Conservation (phyloP, 2,329 filamentous ascomycete species). For the Xylariomycetidae sp. region DNA sequence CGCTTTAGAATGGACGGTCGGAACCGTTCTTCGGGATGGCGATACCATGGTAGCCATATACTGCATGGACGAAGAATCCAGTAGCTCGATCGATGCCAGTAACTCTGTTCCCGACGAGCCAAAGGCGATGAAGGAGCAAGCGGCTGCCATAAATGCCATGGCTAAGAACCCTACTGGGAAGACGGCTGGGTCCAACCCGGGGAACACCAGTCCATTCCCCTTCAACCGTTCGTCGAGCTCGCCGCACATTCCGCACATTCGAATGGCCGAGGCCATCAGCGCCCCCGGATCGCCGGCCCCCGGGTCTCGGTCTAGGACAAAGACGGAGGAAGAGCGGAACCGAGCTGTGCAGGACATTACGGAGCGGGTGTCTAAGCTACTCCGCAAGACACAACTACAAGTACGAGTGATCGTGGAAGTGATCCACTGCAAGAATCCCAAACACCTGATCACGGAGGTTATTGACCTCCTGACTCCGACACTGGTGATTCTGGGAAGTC, state of each 20-base stretch:
- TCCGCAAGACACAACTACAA: slow-evolving; percentile 87
- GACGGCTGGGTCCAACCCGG: slow-evolving; percentile 17
- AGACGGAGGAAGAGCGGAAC: slow-evolving; percentile 71
- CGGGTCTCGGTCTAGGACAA: slow-evolving; percentile 45
- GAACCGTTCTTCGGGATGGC: slow-evolving; percentile 86
- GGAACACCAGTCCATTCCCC: slow-evolving; percentile 20
- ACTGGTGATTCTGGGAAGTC: slow-evolving; percentile 84
- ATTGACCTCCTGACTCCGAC: slow-evolving; percentile 91
- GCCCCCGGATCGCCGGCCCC: slow-evolving; percentile 41
- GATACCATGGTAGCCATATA: slow-evolving; percentile 92
- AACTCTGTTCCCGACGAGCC: slow-evolving; percentile 64
- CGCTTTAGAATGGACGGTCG: slow-evolving; percentile 95
- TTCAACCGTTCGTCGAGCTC: slow-evolving; percentile 24
- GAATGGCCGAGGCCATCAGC: slow-evolving; percentile 28
- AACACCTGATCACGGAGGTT: slow-evolving; percentile 93
- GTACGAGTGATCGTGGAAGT: slow-evolving; percentile 93
- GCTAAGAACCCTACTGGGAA: no score
- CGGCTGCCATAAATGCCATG: slow-evolving; percentile 63
- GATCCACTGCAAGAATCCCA: slow-evolving; percentile 95
- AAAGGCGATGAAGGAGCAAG: slow-evolving; percentile 70
- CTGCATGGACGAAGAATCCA: slow-evolving; percentile 83
- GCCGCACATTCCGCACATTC: slow-evolving; percentile 31
- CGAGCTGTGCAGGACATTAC: slow-evolving; percentile 80
- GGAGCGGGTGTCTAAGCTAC: slow-evolving; percentile 72
- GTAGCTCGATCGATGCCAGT: slow-evolving; percentile 42